A percentile compares a stretch with the other conserved stretches of the same genome.
These are phyloP conservation scores for Haplosporangium sp. DNA, from an alignment of 371 early-diverging fungal species.

Conservation along the genomic window DNA sequence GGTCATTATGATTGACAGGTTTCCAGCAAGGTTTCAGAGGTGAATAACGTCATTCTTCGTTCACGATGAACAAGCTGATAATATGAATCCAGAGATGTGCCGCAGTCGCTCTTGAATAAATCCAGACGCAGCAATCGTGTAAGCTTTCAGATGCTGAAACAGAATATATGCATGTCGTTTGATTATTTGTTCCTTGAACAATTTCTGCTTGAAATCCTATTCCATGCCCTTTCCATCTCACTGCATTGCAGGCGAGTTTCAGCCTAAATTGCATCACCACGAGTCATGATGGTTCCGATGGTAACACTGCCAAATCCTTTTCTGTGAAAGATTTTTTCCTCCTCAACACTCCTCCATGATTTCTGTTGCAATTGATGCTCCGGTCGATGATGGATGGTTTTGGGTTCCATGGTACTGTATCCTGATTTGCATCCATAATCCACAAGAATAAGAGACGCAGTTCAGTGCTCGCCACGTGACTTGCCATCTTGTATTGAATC, in stretches of 20 bases:
- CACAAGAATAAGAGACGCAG: background rate
- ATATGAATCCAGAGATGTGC: background rate
- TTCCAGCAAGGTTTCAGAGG: background rate
- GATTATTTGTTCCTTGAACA: background rate
- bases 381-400: constrained; percentile 14
- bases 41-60: background rate
- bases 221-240: background rate
- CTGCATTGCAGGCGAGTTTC: background rate
- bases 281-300: background rate
- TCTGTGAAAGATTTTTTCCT: background rate
- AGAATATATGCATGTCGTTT: background rate
- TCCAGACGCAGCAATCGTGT: too few relatives aligned
- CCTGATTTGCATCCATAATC: constrained; percentile 10
- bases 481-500: constrained; percentile 53
- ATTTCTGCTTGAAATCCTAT: background rate
- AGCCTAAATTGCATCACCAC: background rate
- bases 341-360: background rate
- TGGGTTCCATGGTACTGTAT: background rate
- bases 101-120: background rate
- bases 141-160: background rate
- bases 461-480: constrained; percentile 19
- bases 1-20: background rate
- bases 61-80: background rate
- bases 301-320: background rate
- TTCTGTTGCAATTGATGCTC: background rate